Percentiles rank a stretch among this genome's conserved stretches.
Conservation (phyloP, 2,329 filamentous ascomycete genomes). For the Ophiostoma perfectum region DNA sequence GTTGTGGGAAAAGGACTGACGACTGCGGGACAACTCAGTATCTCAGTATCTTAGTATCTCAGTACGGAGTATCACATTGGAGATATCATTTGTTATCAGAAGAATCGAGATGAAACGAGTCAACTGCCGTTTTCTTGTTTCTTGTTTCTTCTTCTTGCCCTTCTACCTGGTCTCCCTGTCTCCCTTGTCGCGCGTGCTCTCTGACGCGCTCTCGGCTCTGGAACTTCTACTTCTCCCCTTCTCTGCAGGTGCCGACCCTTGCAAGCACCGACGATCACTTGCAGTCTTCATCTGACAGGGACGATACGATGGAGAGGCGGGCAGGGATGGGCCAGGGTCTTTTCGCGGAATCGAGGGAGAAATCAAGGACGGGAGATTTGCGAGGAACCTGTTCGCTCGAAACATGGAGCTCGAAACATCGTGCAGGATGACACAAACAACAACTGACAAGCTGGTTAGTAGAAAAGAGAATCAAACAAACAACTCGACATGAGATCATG, state of each 20-base stretch:
- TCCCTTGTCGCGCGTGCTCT: background rate
- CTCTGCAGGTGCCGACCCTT: background rate
- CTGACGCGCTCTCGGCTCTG: background rate
- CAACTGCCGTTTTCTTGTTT: conserved; percentile 1
- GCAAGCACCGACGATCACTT: background rate
- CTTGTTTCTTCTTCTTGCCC: background rate
- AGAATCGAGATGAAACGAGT: background rate
- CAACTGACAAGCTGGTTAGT: background rate
- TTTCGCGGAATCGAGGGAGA: background rate
- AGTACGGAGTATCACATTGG: too few species aligned
- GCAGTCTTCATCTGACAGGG: conserved; percentile 2
- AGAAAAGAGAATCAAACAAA: background rate
- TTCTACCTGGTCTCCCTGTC: background rate
- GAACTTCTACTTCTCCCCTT: background rate
- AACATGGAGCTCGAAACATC: background rate
- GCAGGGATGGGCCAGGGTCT: background rate
- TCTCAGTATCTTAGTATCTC: too few species aligned
- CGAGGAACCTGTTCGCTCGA: background rate
- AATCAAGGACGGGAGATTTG: conserved; percentile 7
- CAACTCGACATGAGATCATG: too few species aligned
- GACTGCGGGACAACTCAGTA: too few species aligned
- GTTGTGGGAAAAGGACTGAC: too few species aligned
- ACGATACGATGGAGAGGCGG: background rate
- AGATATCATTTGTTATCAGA: background rate
- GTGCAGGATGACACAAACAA: background rate